phyloP scores from a whole-genome alignment of 805 yeast species.

The Helenozyma rhizophorensis region DNA sequence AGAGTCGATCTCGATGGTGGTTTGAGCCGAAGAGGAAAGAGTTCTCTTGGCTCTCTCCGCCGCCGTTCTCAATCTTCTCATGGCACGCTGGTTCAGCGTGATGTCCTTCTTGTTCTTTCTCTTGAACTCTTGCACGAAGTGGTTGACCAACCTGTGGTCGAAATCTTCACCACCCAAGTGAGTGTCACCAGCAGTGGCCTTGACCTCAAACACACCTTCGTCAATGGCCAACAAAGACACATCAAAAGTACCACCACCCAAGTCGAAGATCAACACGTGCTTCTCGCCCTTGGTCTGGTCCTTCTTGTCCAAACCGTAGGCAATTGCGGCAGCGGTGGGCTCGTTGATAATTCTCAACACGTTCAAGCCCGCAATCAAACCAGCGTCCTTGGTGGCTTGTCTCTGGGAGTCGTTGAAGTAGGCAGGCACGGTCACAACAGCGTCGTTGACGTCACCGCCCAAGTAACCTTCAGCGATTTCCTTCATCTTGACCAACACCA shows the following conservation, averaged over 20 bases:
- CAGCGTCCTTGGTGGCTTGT: conserved; percentile 44
- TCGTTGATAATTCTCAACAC: conserved; percentile 42
- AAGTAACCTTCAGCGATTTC: conserved; percentile 89
- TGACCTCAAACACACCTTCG: conserved; percentile 88
- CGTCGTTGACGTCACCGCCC: conserved; percentile 69
- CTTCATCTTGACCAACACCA: conserved; percentile 90
- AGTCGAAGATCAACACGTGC: conserved; percentile 86
- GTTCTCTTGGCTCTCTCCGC: conserved; percentile 99
- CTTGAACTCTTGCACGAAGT: conserved; percentile 93
- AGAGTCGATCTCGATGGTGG: conserved; percentile 93
- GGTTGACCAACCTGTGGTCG: conserved; percentile 93
- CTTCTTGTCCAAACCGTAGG: conserved; percentile 49
- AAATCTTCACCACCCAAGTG: conserved; percentile 92
- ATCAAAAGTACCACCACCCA: conserved; percentile 98
- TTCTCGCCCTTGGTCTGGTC: conserved; percentile 60
- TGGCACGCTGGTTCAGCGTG: conserved; percentile 90
- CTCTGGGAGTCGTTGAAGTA: conserved; percentile 42
- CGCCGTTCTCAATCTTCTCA: conserved; percentile 97
- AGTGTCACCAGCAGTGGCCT: conserved; percentile 79
- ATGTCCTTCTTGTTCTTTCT: conserved; percentile 96
- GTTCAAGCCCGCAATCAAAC: conserved; percentile 43
- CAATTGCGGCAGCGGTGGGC: conserved; percentile 45
- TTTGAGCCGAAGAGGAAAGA: conserved; percentile 91
- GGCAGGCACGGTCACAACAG: conserved; percentile 42
- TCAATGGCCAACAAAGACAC: conserved; percentile 84